Conservation (phyloP, 495 filamentous ascomycete species). For the Penicillium atrosanguineum region DNA sequence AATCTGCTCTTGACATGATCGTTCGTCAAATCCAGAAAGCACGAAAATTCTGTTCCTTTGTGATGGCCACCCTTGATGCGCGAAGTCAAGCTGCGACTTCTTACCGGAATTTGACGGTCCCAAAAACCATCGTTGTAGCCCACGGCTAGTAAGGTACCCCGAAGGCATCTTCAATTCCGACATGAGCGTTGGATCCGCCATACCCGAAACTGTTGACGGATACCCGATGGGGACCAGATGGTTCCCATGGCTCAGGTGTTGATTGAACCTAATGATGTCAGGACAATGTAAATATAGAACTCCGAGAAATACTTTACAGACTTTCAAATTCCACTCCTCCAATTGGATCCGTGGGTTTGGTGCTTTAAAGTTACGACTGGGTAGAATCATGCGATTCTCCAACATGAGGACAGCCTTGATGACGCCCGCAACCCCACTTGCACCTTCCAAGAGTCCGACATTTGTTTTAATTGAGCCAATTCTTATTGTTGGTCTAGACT, state of each 20-base stretch:
- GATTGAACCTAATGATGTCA: slow-evolving; percentile 17
- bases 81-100: background rate
- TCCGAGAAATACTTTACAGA: slow-evolving; percentile 6
- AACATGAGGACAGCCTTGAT: slow-evolving; percentile 34
- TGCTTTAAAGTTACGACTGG: slow-evolving; percentile 26
- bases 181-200: slow-evolving; percentile 41
- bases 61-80: background rate
- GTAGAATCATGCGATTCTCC: slow-evolving; percentile 30
- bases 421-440: slow-evolving; percentile 32
- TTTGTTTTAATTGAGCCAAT: slow-evolving; percentile 41
- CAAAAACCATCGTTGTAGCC: background rate
- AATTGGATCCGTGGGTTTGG: slow-evolving; percentile 27
- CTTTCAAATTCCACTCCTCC: slow-evolving; percentile 29
- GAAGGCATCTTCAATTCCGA: slow-evolving; percentile 34
- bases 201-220: slow-evolving; percentile 40
- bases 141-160: slow-evolving; percentile 4
- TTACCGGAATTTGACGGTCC: background rate
- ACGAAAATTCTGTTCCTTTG: slow-evolving; percentile 11
- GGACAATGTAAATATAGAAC: background rate
- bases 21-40: slow-evolving; percentile 20
- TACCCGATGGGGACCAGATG: slow-evolving; percentile 23
- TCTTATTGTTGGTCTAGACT: slow-evolving; percentile 4
- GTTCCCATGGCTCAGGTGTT: slow-evolving; percentile 18
- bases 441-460: slow-evolving; percentile 36
- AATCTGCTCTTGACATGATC: slow-evolving; percentile 3